A percentile compares a stretch with the other conserved stretches of the same genome.
Conservation (phyloP, 768 basidiomycete genomes). For the Boletus reticulatus region DNA sequence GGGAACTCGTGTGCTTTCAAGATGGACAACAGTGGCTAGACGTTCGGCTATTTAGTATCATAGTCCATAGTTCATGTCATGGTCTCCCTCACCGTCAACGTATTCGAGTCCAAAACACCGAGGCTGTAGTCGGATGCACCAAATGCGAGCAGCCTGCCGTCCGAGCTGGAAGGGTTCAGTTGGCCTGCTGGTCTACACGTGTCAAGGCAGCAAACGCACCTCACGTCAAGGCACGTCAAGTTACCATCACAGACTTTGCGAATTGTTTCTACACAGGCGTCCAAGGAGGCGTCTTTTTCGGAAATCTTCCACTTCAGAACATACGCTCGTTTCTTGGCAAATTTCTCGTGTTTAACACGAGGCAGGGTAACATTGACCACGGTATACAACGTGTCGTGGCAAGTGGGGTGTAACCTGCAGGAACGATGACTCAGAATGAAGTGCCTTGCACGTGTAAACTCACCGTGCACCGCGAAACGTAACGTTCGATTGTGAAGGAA, state of each 20-base stretch:
- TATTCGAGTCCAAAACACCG: slow-evolving; percentile 77
- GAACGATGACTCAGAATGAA: slow-evolving; percentile 6
- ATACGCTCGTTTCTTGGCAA: slow-evolving; percentile 56
- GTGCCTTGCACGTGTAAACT: slow-evolving; percentile 4
- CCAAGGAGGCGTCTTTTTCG: slow-evolving; percentile 65
- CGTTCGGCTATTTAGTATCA: not conserved
- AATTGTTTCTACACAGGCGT: slow-evolving; percentile 45
- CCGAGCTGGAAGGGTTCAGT: slow-evolving; percentile 46
- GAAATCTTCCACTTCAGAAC: slow-evolving; percentile 71
- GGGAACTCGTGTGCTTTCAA: slow-evolving; percentile 95
- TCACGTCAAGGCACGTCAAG: slow-evolving; percentile 85
- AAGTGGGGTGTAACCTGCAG: slow-evolving; percentile 55
- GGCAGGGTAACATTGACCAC: slow-evolving; percentile 66
- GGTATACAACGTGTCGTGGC: slow-evolving; percentile 58
- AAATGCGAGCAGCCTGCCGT: slow-evolving; percentile 81
- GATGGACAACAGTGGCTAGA: slow-evolving; percentile 83
- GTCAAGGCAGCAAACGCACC: slow-evolving; percentile 44
- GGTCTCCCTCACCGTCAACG: slow-evolving; percentile 59
- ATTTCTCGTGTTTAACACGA: slow-evolving; percentile 54
- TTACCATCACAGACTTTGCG: slow-evolving; percentile 78
- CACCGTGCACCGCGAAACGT: slow-evolving; percentile 68
- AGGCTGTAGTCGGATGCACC: slow-evolving; percentile 87
- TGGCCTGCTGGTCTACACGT: slow-evolving; percentile 1
- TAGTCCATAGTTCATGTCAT: not conserved
- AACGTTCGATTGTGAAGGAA: slow-evolving; percentile 37